Percentiles rank a stretch among this genome's conserved stretches.
phyloP scores from a whole-genome alignment of 2,329 filamentous ascomycete genomes.

The Huntiella decipiens region DNA sequence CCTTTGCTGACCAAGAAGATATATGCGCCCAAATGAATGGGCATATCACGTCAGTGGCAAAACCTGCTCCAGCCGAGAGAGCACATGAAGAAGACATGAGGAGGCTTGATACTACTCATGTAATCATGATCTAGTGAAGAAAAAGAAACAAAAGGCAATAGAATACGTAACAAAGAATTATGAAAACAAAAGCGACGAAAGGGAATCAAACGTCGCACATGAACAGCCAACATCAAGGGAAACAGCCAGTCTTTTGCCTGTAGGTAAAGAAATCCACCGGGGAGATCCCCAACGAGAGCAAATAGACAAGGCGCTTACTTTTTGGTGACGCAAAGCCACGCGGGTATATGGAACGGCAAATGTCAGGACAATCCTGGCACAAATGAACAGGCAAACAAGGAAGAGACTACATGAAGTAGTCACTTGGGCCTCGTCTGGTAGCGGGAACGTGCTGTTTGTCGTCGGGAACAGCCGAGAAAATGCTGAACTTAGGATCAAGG shows the following conservation, averaged over 20 bases:
- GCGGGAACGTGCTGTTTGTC: constrained; percentile 64
- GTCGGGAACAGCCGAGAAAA: constrained; percentile 78
- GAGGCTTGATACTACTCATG: too few species aligned
- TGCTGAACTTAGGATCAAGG: constrained; percentile 77
- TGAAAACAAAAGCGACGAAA: neutral
- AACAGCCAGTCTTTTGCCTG: neutral
- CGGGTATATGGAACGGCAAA: neutral
- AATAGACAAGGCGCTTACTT: neutral
- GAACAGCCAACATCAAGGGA: neutral
- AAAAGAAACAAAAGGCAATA: neutral
- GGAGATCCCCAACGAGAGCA: neutral
- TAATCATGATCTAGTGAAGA: neutral
- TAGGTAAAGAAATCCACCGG: neutral
- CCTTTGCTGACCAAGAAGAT: too few species aligned
- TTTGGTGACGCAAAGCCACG: neutral
- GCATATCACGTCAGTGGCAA: too few species aligned
- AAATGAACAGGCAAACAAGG: neutral
- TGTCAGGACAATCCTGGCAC: neutral
- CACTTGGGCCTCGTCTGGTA: constrained; percentile 44
- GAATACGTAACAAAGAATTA: neutral
- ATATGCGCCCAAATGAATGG: too few species aligned
- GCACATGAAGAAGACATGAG: too few species aligned
- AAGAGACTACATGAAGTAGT: constrained; percentile 45
- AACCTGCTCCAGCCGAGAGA: too few species aligned
- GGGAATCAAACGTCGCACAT: neutral